These are phyloP conservation scores for Curvularia hawaiiensis DNA, from an alignment of 2,329 filamentous ascomycete species.

Conservation along the genomic window DNA sequence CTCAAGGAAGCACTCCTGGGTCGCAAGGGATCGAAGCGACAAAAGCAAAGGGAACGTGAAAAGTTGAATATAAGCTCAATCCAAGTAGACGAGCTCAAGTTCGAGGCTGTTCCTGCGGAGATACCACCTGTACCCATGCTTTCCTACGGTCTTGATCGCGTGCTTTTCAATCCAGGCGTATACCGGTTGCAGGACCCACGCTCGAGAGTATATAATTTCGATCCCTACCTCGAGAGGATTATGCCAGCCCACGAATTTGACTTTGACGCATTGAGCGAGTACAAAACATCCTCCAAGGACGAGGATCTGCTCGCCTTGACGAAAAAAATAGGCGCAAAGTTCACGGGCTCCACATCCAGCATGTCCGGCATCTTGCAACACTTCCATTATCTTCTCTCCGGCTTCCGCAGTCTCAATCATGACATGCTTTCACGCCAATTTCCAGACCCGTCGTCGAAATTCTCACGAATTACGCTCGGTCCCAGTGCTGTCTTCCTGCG, in stretches of 20 bases:
- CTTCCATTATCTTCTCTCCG: constrained; percentile 89
- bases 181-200: constrained; percentile 89
- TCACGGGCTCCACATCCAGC: constrained; percentile 94
- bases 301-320: constrained; percentile 71
- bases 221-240: constrained; percentile 89
- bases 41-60: constrained; percentile 13
- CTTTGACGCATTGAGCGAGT: constrained; percentile 82
- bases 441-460: constrained; percentile 62
- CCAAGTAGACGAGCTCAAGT: constrained; percentile 37
- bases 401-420: constrained; percentile 76
- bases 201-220: constrained; percentile 92
- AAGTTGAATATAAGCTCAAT: constrained; percentile 32
- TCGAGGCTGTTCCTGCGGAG: constrained; percentile 50
- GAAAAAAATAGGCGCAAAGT: constrained; percentile 71
- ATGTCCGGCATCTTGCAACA: constrained; percentile 89
- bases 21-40: constrained; percentile 14
- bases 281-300: constrained; percentile 92
- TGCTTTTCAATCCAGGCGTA: constrained; percentile 89
- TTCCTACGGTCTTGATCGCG: constrained; percentile 78
- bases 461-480: constrained; percentile 72
- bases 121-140: constrained; percentile 66
- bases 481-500: constrained; percentile 80
- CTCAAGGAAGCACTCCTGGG: constrained; percentile 33
- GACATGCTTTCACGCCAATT: constrained; percentile 72
- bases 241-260: constrained; percentile 95